These are phyloP conservation scores for Teunomyces stri DNA, from an alignment of 805 yeast genomes.

Conservation along the genomic window DNA sequence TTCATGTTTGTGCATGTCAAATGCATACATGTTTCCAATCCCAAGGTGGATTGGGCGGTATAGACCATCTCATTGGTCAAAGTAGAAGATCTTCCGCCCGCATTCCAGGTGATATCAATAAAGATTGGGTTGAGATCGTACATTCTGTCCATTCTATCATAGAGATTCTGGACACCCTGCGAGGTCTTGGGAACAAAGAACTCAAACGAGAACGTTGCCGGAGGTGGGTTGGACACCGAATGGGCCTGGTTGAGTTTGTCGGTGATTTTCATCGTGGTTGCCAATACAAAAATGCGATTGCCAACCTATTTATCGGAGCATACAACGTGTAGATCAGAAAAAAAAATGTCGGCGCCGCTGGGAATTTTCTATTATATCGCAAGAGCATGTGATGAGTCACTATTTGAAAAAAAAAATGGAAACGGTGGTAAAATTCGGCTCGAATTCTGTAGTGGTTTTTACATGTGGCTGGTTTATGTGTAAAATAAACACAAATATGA, in stretches of 20 bases:
- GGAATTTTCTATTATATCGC: slow-evolving; percentile 1
- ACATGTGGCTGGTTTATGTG: no score
- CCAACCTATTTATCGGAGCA: neutral
- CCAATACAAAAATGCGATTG: neutral
- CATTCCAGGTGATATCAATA: slow-evolving; percentile 97
- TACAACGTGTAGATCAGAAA: slow-evolving; percentile 1
- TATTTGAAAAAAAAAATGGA: no score
- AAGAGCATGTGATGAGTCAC: slow-evolving; percentile 3
- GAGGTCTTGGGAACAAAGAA: slow-evolving; percentile 96
- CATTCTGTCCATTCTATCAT: slow-evolving; percentile 98
- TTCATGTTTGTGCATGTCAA: slow-evolving; percentile 97
- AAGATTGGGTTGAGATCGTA: slow-evolving; percentile 86
- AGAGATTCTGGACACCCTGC: slow-evolving; percentile 93
- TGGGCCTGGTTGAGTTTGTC: slow-evolving; percentile 45
- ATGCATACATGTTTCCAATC: slow-evolving; percentile 97
- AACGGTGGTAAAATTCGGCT: no score
- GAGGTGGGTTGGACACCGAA: slow-evolving; percentile 36
- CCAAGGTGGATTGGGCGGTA: slow-evolving; percentile 85
- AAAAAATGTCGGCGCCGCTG: neutral
- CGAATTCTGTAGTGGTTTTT: no score
- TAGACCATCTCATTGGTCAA: slow-evolving; percentile 89
- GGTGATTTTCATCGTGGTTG: slow-evolving; percentile 35
- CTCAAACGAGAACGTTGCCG: slow-evolving; percentile 88
- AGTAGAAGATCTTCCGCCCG: slow-evolving; percentile 85
- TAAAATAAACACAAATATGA: no score